phyloP scores from a whole-genome alignment of 805 yeast genomes.

The Nakazawaea ambrosiae region DNA sequence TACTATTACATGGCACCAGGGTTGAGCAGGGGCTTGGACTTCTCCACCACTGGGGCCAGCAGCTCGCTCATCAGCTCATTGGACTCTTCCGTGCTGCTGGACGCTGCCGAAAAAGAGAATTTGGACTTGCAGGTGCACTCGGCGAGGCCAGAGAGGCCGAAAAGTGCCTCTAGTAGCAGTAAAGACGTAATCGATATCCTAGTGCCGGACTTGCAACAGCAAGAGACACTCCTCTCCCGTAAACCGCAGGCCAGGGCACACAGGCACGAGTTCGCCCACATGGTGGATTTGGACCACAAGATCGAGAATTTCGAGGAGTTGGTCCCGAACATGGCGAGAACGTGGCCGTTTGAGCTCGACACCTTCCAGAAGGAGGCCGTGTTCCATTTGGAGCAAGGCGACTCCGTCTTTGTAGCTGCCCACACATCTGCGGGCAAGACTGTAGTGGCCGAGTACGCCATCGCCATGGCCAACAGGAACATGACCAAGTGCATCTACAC shows the following conservation, averaged over 20 bases:
- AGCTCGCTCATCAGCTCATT: not conserved
- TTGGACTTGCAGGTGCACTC: conserved; percentile 26
- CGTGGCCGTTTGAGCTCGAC: conserved; percentile 93
- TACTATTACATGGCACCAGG: conserved; percentile 82
- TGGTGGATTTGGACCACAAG: conserved; percentile 78
- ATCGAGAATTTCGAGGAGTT: conserved; percentile 81
- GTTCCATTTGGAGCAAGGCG: conserved; percentile 94
- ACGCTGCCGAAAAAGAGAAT: conserved; percentile 1
- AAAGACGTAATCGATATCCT: conserved; percentile 23
- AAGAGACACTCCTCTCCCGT: not conserved
- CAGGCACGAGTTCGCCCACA: conserved; percentile 83
- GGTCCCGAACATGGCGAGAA: conserved; percentile 88
- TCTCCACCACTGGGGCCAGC: conserved; percentile 3
- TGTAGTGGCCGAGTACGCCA: conserved; percentile 96
- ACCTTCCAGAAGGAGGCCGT: conserved; percentile 96
- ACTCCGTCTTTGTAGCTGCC: conserved; percentile 97
- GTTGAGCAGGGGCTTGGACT: conserved; percentile 57
- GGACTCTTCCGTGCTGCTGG: not conserved
- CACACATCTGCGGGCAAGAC: conserved; percentile 99
- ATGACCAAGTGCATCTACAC: conserved; percentile 97
- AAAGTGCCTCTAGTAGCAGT: too few relatives aligned
- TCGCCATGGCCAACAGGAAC: conserved; percentile 91
- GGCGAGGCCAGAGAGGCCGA: not conserved
- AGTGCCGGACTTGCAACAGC: not conserved
- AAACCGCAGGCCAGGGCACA: conserved; percentile 7